Evolutionary conservation across 1,139 yeast species (phyloP).

Genomic region (Blastobotrys niveus): DNA sequence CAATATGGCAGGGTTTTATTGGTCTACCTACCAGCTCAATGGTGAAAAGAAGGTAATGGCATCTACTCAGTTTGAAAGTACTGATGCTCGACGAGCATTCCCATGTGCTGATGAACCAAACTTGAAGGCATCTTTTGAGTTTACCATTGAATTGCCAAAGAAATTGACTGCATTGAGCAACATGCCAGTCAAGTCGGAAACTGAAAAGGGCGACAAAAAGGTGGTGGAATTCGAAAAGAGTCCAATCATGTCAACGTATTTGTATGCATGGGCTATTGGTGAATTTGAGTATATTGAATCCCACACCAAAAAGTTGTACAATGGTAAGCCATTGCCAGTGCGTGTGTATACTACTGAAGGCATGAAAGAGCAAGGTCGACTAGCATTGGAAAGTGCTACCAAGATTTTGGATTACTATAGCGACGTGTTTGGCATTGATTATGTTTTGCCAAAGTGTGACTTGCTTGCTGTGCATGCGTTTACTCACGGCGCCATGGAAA

Average conservation of each 20-base stretch:
- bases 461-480: constrained; percentile 79
- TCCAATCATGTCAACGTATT: constrained; percentile 69
- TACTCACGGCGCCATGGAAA: constrained; percentile 88
- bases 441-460: constrained; percentile 79
- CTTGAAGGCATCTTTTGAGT: constrained; percentile 70
- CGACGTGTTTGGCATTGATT: constrained; percentile 60
- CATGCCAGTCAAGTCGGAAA: constrained; percentile 49
- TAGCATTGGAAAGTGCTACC: constrained; percentile 68
- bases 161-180: constrained; percentile 67
- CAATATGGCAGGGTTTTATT: constrained; percentile 82
- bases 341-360: constrained; percentile 80
- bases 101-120: constrained; percentile 90
- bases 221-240: constrained; percentile 48
- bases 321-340: constrained; percentile 61
- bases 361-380: constrained; percentile 56
- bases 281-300: constrained; percentile 65
- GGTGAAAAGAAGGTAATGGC: constrained; percentile 64
- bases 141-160: constrained; percentile 55
- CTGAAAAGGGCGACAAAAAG: constrained; percentile 25
- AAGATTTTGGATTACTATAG: constrained; percentile 71
- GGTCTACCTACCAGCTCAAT: constrained; percentile 57
- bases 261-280: constrained; percentile 73
- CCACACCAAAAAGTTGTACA: constrained; percentile 35
- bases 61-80: constrained; percentile 85
- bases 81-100: constrained; percentile 86